These are phyloP conservation scores for Penicillium glabrum DNA, from an alignment of 2,329 filamentous ascomycete species.

Conservation along the genomic window DNA sequence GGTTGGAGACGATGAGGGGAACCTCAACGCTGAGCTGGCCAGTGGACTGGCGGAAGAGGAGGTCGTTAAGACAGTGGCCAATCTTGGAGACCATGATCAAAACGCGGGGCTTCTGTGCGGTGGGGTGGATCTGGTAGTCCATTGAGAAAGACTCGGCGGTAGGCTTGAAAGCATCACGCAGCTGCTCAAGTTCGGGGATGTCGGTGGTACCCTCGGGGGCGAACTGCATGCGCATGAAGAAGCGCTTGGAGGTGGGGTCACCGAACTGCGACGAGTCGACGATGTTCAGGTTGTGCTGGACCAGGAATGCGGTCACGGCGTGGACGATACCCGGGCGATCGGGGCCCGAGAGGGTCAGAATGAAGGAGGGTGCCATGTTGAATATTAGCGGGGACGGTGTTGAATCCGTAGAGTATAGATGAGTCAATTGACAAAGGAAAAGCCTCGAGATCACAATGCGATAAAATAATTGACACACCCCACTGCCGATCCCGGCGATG, in stretches of 20 bases:
- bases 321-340: constrained; percentile 84
- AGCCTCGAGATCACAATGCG: neutral
- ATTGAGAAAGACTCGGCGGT: constrained; percentile 66
- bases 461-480: constrained; percentile 1
- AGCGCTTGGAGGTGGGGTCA: constrained; percentile 69
- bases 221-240: constrained; percentile 90
- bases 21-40: constrained; percentile 74
- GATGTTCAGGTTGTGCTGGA: constrained; percentile 73
- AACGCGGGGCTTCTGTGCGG: constrained; percentile 69
- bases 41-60: constrained; percentile 75
- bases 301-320: constrained; percentile 76
- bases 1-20: constrained; percentile 78
- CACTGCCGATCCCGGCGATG: constrained; percentile 7
- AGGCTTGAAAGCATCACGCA: constrained; percentile 57
- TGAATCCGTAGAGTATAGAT: constrained; percentile 20
- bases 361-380: constrained; percentile 56
- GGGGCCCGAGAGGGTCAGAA: constrained; percentile 79
- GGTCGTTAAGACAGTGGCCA: constrained; percentile 80
- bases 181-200: constrained; percentile 45
- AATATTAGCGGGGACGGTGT: constrained; percentile 20
- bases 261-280: constrained; percentile 83
- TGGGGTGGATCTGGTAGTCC: constrained; percentile 69
- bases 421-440: constrained; percentile 2
- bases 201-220: constrained; percentile 47
- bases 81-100: constrained; percentile 91